Evolutionary conservation across 2,329 filamentous ascomycete genomes (phyloP).

Genomic region (Ceratocystis cubensis): DNA sequence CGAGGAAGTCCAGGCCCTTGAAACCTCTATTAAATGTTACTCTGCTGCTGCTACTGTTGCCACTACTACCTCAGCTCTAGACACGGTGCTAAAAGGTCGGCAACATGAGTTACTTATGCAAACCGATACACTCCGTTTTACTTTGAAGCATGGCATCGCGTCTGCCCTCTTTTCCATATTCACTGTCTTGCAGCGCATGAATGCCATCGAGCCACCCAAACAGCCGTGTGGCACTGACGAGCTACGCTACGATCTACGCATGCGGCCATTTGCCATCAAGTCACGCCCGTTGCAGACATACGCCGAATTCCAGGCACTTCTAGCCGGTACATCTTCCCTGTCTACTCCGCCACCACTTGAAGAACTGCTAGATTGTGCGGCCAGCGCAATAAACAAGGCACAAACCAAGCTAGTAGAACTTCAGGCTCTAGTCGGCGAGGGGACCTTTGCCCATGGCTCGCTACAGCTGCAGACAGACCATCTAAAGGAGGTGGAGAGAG

Average conservation of each 20-base stretch:
- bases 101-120: conserved; percentile 2
- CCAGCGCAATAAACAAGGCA: background rate
- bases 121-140: conserved; percentile 22
- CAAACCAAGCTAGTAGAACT: background rate
- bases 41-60: background rate
- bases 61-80: background rate
- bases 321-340: background rate
- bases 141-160: conserved; percentile 33
- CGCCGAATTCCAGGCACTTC: conserved; percentile 41
- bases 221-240: conserved; percentile 55
- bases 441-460: conserved; percentile 14
- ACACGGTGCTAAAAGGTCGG: background rate
- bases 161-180: conserved; percentile 51
- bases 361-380: conserved; percentile 21
- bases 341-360: conserved; percentile 16
- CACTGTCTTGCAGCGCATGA: conserved; percentile 48
- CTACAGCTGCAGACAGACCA: conserved; percentile 6
- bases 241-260: conserved; percentile 68
- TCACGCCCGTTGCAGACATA: conserved; percentile 30
- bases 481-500: background rate
- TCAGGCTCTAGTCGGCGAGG: background rate
- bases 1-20: conserved; percentile 19
- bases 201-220: conserved; percentile 37
- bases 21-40: conserved; percentile 11
- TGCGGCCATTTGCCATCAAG: conserved; percentile 59